Evolutionary conservation across 768 basidiomycete genomes (phyloP), one percentile per base, ranked within the genome.

Genomic region (Russula brevipes): DNA sequence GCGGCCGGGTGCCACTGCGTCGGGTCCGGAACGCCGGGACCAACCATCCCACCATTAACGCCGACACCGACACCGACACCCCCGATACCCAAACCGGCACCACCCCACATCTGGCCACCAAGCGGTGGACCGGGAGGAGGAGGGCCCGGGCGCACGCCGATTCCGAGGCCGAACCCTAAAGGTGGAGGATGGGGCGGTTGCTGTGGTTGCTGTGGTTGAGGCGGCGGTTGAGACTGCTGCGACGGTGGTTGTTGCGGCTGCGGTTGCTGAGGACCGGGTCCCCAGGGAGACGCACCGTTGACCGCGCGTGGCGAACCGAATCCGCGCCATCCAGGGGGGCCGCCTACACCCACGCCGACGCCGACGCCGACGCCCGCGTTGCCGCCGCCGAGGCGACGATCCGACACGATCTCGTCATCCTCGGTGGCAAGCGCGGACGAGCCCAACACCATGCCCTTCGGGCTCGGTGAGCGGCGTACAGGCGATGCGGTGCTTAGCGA

Each of bases 371-470:
- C 35, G 35, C 61, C 41, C 19, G 57, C 41, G 24, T 45, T 53
- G 35, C 46, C 53, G 4, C 51, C 44, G 1, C 39, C 61, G 19
- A 39, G 57, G 12, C 63, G 76, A 7, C 79, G 78, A 17, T 80
- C 74, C 45, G 79, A 74, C 16, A 91, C 82, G 11, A 91, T 86
- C 70, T 91, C 89, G 71, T 92, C 90, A 64, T 89, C 89, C 63
- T 90, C 89, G 14, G 88, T 83, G 3, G 85, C 83, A 19, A 91
- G 79, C 19, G 90, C 89, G 5, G 87, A 87, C 14, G 89, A 91
- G 12, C 90, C 90, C 7, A 91, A 77, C 41, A 85, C 75, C 17
- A 61, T 9, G 45, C 85, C 84, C 70, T 90, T 91, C 9, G 81
- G 81, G 63, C 80, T 81, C 4, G 81, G 79, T 41, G 81, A 80